Evolutionary conservation across 208 protist species (phyloP), one percentile per base, ranked within the genome.

Genomic region (Trypanosoma congolense): DNA sequence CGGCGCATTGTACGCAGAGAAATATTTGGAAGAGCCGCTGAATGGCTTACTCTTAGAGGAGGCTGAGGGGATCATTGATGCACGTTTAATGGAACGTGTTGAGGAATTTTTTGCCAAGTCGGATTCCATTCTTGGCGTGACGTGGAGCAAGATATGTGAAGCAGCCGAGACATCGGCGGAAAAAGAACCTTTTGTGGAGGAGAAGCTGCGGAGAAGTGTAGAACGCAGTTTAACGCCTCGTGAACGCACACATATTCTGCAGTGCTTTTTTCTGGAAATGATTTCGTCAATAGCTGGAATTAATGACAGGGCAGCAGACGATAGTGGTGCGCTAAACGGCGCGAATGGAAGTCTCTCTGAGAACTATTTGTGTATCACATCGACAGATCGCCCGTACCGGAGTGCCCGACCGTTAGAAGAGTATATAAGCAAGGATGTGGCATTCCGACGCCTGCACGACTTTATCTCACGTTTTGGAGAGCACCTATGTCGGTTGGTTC

Each of bases 171-270:
- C 41, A 18, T 12, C 31, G 16, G 14, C 49, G 22, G 29, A 52
- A 9, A 25, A 35, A 44, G 1, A 21, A 3, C 46, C 25, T 3
- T 4, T 36, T 14, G 8, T 69, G 19, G 40, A 57, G 14, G 62
- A 69, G 29, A 59, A 80, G 51, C 69, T 81, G 31, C 64, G 72
- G 48, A 45, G 52, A 18, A 59, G 64, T 16, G 58, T 82, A 3
- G 68, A 75, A 53, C 74, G 75, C 26, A 79, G 58, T 56, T 67
- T 87, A 43, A 77, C 75, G 21, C 18, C 51, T 24, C 70, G 74
- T 5, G 79, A 87, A 48, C 53, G 71, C 19, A 65, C 54, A 24
- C 79, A 87, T 45, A 59, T 74, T 12, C 29, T 87, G 14, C 74
- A 82, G 63, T 66, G 70, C 16, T 44, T 73, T 16, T 58, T 82